A percentile compares a stretch with the other conserved stretches of the same genome.
Conservation (phyloP, 1,284 basidiomycete species). For the Moniliophthora roreri region DNA sequence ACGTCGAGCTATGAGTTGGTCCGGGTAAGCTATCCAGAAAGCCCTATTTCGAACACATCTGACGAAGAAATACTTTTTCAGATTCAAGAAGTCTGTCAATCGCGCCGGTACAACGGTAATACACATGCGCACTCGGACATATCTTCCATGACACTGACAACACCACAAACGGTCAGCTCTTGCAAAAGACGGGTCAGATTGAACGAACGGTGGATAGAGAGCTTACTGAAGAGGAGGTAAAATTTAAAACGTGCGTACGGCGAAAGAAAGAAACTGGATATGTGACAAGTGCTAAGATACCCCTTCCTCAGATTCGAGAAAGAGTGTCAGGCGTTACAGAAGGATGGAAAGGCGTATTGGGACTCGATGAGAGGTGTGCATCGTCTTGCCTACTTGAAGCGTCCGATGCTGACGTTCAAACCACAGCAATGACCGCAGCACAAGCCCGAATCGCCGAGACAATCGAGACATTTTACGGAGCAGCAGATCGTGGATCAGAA, state of each 20-base stretch:
- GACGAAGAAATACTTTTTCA: slow-evolving; percentile 32
- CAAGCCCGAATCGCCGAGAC: slow-evolving; percentile 96
- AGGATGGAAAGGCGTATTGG: slow-evolving; percentile 93
- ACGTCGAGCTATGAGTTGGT: slow-evolving; percentile 16
- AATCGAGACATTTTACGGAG: slow-evolving; percentile 90
- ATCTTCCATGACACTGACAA: slow-evolving; percentile 9
- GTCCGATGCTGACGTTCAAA: not conserved
- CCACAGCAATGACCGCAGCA: slow-evolving; percentile 83
- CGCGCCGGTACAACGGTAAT: slow-evolving; percentile 86
- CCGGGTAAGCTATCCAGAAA: slow-evolving; percentile 11
- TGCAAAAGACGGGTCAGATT: slow-evolving; percentile 97
- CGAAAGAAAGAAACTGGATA: slow-evolving; percentile 4
- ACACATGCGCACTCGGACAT: slow-evolving; percentile 13
- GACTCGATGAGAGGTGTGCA: slow-evolving; percentile 88
- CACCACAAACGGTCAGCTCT: slow-evolving; percentile 49
- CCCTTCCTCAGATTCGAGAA: slow-evolving; percentile 78
- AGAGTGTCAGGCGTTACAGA: slow-evolving; percentile 89
- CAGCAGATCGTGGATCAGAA: slow-evolving; percentile 81
- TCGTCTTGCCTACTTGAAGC: not conserved
- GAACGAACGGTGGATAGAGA: slow-evolving; percentile 94
- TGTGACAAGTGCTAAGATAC: no score
- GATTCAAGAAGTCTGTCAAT: slow-evolving; percentile 94
- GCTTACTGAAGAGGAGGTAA: slow-evolving; percentile 90
- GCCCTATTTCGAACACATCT: not conserved
- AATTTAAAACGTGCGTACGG: slow-evolving; percentile 79